Percentiles rank a stretch among this genome's conserved stretches.
phyloP scores from a whole-genome alignment of 1,284 basidiomycete species.

The Trichosporon coremiiforme region DNA sequence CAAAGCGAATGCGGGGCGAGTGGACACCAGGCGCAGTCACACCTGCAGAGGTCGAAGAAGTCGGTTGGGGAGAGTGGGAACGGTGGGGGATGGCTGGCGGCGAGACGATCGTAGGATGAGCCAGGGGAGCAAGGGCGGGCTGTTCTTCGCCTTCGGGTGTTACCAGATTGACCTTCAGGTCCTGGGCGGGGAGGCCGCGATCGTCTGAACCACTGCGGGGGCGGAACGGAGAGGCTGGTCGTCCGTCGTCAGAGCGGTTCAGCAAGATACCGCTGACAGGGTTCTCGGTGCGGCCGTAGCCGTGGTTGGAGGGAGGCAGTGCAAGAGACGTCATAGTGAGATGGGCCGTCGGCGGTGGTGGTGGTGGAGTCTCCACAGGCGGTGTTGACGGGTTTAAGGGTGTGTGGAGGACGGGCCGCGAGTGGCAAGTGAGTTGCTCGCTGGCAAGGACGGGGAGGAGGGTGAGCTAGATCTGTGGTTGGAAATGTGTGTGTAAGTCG shows the following conservation, averaged over 20 bases:
- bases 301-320: constrained; percentile 2
- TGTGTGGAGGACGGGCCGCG: not conserved
- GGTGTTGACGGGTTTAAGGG: not conserved
- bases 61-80: not conserved
- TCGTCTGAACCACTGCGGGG: constrained; percentile 15
- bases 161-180: not conserved
- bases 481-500: not conserved
- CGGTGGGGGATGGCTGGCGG: not conserved
- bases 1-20: constrained; percentile 49
- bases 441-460: constrained; percentile 1
- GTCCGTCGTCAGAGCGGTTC: constrained; percentile 22
- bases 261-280: constrained; percentile 28
- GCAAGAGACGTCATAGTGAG: constrained; percentile 19
- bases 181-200: not conserved
- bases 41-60: not conserved
- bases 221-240: constrained; percentile 5
- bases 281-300: not conserved
- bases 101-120: not conserved
- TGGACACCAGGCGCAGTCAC: constrained; percentile 18
- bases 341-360: not conserved
- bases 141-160: not conserved
- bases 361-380: constrained; percentile 6
- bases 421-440: constrained; percentile 5
- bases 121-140: not conserved
- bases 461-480: not conserved